These are phyloP conservation scores for Pleurotus ostreatus DNA, from an alignment of 768 basidiomycete genomes.

Conservation along the genomic window DNA sequence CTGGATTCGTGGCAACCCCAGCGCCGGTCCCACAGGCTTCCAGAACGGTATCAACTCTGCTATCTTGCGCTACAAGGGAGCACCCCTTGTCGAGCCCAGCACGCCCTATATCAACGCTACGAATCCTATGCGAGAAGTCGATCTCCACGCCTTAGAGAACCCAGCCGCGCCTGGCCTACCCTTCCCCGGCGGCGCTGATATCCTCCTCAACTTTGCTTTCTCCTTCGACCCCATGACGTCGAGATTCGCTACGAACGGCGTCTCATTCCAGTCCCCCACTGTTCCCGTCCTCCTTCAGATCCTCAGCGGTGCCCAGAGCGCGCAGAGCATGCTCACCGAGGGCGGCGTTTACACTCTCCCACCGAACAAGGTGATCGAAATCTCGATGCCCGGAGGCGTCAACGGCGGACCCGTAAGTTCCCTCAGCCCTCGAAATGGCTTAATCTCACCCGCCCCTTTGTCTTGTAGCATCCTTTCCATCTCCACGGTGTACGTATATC, in stretches of 20 bases:
- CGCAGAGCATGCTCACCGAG: conserved; percentile 33
- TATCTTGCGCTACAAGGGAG: conserved; percentile 49
- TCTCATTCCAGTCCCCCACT: conserved; percentile 29
- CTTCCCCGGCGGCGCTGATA: conserved; percentile 36
- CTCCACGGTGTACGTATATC: conserved; percentile 24
- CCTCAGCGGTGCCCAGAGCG: conserved; percentile 37
- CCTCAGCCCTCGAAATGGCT: not conserved
- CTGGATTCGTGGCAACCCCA: conserved; percentile 38
- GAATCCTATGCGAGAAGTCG: conserved; percentile 31
- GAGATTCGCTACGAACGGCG: conserved; percentile 25
- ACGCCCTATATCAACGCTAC: conserved; percentile 17
- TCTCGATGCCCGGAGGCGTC: conserved; percentile 34
- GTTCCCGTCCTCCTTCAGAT: conserved; percentile 49
- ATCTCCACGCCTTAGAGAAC: conserved; percentile 32
- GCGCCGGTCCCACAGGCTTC: conserved; percentile 24
- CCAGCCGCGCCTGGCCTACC: conserved; percentile 27
- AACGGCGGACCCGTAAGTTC: conserved; percentile 26
- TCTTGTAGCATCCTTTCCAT: conserved; percentile 24
- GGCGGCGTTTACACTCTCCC: conserved; percentile 42
- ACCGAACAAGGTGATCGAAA: conserved; percentile 40
- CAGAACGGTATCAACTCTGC: conserved; percentile 40
- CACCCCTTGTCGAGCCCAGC: conserved; percentile 38
- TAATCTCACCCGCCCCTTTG: not conserved
- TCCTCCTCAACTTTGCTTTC: conserved; percentile 31
- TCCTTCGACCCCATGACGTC: conserved; percentile 11